Evolutionary conservation across 2,329 filamentous ascomycete genomes (phyloP).

Genomic region (Drechslerella coelobrocha): DNA sequence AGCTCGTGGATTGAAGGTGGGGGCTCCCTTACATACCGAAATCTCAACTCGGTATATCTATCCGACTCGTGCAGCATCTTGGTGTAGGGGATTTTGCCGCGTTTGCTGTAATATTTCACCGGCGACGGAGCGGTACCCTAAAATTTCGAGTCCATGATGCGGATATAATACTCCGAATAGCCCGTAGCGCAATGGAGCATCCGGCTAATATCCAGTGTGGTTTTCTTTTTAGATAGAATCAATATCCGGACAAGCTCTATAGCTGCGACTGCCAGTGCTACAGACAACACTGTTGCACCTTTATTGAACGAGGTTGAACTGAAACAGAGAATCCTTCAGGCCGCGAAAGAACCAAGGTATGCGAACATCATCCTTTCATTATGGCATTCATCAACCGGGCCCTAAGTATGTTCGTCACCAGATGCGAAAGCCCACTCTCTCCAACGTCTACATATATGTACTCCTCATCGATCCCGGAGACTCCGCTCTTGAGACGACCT

Average conservation of each 20-base stretch:
- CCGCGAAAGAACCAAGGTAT: slow-evolving; percentile 48
- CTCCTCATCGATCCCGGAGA: slow-evolving; percentile 21
- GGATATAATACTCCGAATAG: slow-evolving; percentile 35
- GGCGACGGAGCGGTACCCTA: slow-evolving; percentile 4
- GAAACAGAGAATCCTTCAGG: slow-evolving; percentile 45
- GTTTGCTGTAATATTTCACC: neutral
- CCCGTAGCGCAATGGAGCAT: slow-evolving; percentile 20
- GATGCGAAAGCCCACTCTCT: slow-evolving; percentile 48
- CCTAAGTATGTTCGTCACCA: slow-evolving; percentile 29
- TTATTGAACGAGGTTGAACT: slow-evolving; percentile 46
- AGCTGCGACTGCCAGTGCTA: slow-evolving; percentile 21
- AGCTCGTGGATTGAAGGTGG: slow-evolving; percentile 50
- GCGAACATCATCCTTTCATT: slow-evolving; percentile 17
- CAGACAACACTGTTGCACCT: slow-evolving; percentile 21
- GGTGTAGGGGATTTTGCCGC: neutral
- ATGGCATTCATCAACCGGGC: slow-evolving; percentile 1
- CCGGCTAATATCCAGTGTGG: slow-evolving; percentile 21
- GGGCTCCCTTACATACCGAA: slow-evolving; percentile 29
- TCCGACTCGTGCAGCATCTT: slow-evolving; percentile 2
- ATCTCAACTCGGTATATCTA: slow-evolving; percentile 40
- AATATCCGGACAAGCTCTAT: slow-evolving; percentile 48
- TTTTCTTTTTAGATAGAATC: slow-evolving; percentile 40
- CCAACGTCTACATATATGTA: slow-evolving; percentile 30
- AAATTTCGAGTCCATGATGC: neutral
- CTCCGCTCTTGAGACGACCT: slow-evolving; percentile 42